phyloP scores from a whole-genome alignment of 1,284 basidiomycete genomes.

The Bjerkandera adusta region DNA sequence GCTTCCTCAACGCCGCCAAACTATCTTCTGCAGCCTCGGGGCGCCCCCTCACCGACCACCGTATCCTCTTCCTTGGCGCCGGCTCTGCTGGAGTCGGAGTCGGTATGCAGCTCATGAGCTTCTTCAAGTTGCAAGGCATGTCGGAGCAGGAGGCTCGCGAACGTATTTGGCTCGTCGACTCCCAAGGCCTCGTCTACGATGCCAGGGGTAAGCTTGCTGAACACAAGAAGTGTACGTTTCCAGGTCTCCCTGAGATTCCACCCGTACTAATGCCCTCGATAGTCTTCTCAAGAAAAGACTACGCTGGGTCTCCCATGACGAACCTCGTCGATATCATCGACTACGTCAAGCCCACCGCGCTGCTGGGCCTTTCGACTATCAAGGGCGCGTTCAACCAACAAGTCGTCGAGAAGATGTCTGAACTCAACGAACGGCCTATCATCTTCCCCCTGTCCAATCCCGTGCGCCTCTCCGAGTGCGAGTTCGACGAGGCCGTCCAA shows the following conservation, averaged over 20 bases:
- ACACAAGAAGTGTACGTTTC: constrained; percentile 73
- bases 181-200: constrained; percentile 80
- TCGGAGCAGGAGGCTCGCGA: constrained; percentile 76
- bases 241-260: neutral
- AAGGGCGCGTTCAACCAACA: constrained; percentile 76
- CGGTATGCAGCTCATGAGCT: constrained; percentile 84
- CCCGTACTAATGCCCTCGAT: constrained; percentile 8
- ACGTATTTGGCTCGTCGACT: constrained; percentile 84
- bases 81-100: constrained; percentile 91
- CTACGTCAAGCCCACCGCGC: constrained; percentile 87
- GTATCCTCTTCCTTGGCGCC: constrained; percentile 90
- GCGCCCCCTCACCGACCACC: constrained; percentile 69
- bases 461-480: constrained; percentile 80
- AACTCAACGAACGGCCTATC: constrained; percentile 84
- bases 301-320: constrained; percentile 72
- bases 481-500: constrained; percentile 82
- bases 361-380: constrained; percentile 89
- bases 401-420: constrained; percentile 83
- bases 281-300: constrained; percentile 85
- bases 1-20: constrained; percentile 87
- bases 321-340: constrained; percentile 80
- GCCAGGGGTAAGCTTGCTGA: constrained; percentile 71
- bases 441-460: constrained; percentile 98
- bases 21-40: constrained; percentile 74
- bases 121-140: constrained; percentile 81